Percentiles rank a stretch among this genome's conserved stretches.
Conservation (phyloP, 2,329 filamentous ascomycete genomes). For the Diaporthe aspalathi region DNA sequence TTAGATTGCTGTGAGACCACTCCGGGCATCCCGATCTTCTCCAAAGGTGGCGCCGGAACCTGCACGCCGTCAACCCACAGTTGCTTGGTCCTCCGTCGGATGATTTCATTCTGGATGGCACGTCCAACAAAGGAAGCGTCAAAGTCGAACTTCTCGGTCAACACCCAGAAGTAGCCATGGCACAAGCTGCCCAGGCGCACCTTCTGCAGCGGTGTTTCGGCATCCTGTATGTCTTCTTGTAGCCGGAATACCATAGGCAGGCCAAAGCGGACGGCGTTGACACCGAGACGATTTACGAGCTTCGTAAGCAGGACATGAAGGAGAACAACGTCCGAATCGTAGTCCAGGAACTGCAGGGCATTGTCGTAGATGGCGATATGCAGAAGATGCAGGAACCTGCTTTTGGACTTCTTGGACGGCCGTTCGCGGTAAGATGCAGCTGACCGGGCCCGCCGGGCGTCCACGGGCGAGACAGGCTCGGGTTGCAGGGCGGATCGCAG, state of each 20-base stretch:
- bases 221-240: constrained; percentile 82
- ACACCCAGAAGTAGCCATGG: constrained; percentile 87
- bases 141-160: constrained; percentile 82
- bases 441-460: constrained; percentile 74
- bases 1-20: constrained; percentile 55
- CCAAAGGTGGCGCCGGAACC: constrained; percentile 74
- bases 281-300: constrained; percentile 80
- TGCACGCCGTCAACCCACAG: constrained; percentile 84
- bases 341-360: constrained; percentile 77
- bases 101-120: constrained; percentile 80
- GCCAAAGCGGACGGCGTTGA: constrained; percentile 83
- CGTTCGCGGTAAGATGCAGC: constrained; percentile 73
- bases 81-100: constrained; percentile 76
- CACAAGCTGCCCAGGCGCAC: constrained; percentile 85
- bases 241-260: constrained; percentile 90
- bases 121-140: constrained; percentile 76
- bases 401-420: constrained; percentile 62
- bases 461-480: constrained; percentile 64
- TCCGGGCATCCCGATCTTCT: constrained; percentile 69
- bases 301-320: constrained; percentile 81
- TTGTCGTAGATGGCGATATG: constrained; percentile 93
- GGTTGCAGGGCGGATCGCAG: background rate
- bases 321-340: constrained; percentile 79
- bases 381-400: constrained; percentile 83
- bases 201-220: constrained; percentile 75